A percentile compares a stretch with the other conserved stretches of the same genome.
These are phyloP conservation scores for Aschersonia sp. DNA, from an alignment of 2,329 filamentous ascomycete genomes.

Conservation along the genomic window DNA sequence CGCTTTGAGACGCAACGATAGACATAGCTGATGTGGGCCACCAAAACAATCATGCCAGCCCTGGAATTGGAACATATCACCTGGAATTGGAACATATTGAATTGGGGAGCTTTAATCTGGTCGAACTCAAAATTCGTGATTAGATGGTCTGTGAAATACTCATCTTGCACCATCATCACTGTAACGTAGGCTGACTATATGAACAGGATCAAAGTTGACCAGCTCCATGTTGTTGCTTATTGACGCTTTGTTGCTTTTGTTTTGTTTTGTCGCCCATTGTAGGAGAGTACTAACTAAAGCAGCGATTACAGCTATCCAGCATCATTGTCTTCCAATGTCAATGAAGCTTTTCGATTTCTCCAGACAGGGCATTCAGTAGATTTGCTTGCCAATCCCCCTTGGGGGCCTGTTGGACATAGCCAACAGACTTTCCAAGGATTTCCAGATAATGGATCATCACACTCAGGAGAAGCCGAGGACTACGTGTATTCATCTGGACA, in stretches of 20 bases:
- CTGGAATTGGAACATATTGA: too few relatives aligned
- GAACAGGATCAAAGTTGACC: conserved; percentile 40
- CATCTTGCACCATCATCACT: conserved; percentile 4
- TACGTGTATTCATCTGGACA: conserved; percentile 40
- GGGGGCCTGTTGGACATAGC: conserved; percentile 42
- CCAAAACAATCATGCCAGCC: too few relatives aligned
- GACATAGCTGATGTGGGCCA: too few relatives aligned
- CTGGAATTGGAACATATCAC: too few relatives aligned
- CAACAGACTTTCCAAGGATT: conserved; percentile 44
- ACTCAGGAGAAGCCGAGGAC: conserved; percentile 39
- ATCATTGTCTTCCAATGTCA: conserved; percentile 32
- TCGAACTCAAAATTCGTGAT: background rate
- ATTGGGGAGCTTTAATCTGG: too few relatives aligned
- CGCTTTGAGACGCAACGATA: too few relatives aligned
- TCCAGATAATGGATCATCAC: conserved; percentile 33
- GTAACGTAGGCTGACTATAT: conserved; percentile 10
- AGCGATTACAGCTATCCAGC: conserved; percentile 43
- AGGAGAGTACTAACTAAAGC: conserved; percentile 39
- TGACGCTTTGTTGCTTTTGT: conserved; percentile 15
- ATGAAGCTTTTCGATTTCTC: conserved; percentile 42
- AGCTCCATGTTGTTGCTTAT: conserved; percentile 8
- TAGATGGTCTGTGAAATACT: conserved; percentile 11
- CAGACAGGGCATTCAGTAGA: conserved; percentile 44
- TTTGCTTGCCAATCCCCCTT: conserved; percentile 38
- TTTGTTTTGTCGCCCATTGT: conserved; percentile 8